Percentiles rank a stretch among this genome's conserved stretches.
Conservation (phyloP, 345 rosid species). For the Gynandropsis gynandra region DNA sequence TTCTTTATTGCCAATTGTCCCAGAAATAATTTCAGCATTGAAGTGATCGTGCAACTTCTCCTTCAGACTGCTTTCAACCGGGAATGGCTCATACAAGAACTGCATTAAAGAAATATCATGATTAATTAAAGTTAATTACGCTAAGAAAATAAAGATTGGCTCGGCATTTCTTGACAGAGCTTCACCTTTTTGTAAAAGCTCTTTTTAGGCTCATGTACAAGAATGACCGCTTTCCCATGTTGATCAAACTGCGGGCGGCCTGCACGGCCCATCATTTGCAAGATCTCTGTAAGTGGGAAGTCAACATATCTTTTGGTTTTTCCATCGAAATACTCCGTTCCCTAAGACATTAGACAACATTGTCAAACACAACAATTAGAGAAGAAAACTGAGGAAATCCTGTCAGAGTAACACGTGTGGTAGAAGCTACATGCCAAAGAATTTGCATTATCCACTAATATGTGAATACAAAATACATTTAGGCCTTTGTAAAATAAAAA, state of each 20-base stretch:
- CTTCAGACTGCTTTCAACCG: conserved; percentile 95
- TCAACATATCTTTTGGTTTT: conserved; percentile 94
- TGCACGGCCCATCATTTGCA: conserved; percentile 99
- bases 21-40: conserved; percentile 88
- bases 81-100: conserved; percentile 98
- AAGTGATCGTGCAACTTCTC: conserved; percentile 80
- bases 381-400: conserved; percentile 8
- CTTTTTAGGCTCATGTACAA: conserved; percentile 97
- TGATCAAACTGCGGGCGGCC: conserved; percentile 99
- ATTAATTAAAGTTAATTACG: conserved; percentile 11
- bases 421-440: neutral
- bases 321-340: conserved; percentile 93
- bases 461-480: too few relatives aligned
- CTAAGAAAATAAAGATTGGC: conserved; percentile 12
- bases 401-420: conserved; percentile 1
- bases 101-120: conserved; percentile 31
- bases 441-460: conserved; percentile 6
- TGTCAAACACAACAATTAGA: conserved; percentile 7
- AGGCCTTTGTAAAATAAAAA: neutral
- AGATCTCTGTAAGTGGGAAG: conserved; percentile 90
- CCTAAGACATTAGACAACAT: conserved; percentile 42
- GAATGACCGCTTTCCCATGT: conserved; percentile 97
- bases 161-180: conserved; percentile 6
- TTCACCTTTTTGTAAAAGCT: conserved; percentile 94
- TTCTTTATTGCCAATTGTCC: conserved; percentile 85